These are phyloP conservation scores for Botryotinia calthae DNA, from an alignment of 2,329 filamentous ascomycete species.

Conservation along the genomic window DNA sequence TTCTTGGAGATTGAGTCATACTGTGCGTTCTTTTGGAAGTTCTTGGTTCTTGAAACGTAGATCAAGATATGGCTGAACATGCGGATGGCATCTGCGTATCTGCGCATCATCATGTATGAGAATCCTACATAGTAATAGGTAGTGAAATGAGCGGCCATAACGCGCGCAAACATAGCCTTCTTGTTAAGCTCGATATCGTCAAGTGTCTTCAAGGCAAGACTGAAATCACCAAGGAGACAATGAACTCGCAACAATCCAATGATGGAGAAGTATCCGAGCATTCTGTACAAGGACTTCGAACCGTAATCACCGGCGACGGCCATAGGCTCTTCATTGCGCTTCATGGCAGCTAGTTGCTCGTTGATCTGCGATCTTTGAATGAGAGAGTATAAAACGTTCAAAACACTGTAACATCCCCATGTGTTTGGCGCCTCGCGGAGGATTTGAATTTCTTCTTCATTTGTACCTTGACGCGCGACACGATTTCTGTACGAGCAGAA, in stretches of 20 bases:
- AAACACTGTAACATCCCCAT: constrained; percentile 98
- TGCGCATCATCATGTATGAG: constrained; percentile 99
- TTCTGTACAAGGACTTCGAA: constrained; percentile 89
- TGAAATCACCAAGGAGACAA: constrained; percentile 95
- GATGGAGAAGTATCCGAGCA: constrained; percentile 99
- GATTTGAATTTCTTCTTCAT: constrained; percentile 87
- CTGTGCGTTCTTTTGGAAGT: constrained; percentile 98
- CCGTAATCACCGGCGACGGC: constrained; percentile 94
- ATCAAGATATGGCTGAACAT: constrained; percentile 99
- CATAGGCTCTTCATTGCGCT: constrained; percentile 85
- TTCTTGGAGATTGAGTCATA: constrained; percentile 99
- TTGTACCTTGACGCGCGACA: constrained; percentile 76
- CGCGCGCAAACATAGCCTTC: constrained; percentile 99
- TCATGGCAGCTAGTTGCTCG: constrained; percentile 93
- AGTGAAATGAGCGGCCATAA: constrained; percentile 99
- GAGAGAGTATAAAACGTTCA: constrained; percentile 98
- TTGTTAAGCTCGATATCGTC: constrained; percentile 99
- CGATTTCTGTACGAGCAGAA: constrained; percentile 97
- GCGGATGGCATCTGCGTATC: constrained; percentile 97
- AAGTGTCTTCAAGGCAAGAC: constrained; percentile 94
- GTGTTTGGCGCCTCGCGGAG: constrained; percentile 97
- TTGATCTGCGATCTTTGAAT: constrained; percentile 98
- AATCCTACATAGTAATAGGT: constrained; percentile 99
- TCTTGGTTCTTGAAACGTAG: constrained; percentile 98
- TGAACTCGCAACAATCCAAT: constrained; percentile 95